phyloP scores from a whole-genome alignment of 805 yeast genomes.

The Zygosaccharomyces lentus region DNA sequence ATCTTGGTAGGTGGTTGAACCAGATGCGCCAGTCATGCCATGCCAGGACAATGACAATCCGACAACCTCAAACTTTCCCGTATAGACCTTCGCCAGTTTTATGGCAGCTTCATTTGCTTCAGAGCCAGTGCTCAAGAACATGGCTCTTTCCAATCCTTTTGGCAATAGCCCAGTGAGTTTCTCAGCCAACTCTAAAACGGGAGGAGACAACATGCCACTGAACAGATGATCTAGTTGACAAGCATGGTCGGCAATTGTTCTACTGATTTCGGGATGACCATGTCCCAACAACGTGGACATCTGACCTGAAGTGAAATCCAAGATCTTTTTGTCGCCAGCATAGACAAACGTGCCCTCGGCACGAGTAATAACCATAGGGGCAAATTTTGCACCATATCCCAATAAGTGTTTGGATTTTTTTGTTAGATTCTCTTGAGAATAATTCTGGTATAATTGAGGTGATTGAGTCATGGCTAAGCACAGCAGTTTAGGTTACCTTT shows the following conservation, averaged over 20 bases:
- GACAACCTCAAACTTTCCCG: conserved; percentile 30
- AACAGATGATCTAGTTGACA: conserved; percentile 25
- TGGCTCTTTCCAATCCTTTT: conserved; percentile 24
- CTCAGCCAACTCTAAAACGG: conserved; percentile 31
- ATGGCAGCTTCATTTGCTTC: conserved; percentile 37
- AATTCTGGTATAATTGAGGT: conserved; percentile 1
- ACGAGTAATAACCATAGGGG: conserved; percentile 18
- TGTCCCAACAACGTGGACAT: conserved; percentile 30
- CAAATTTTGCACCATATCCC: conserved; percentile 20
- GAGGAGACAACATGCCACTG: conserved; percentile 30
- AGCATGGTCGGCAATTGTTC: conserved; percentile 24
- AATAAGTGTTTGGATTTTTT: conserved; percentile 12
- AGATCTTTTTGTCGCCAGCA: conserved; percentile 23
- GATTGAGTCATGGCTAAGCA: background rate
- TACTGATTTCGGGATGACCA: conserved; percentile 27
- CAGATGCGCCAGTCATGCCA: conserved; percentile 32
- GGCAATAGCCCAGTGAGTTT: conserved; percentile 25
- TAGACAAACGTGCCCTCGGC: conserved; percentile 27
- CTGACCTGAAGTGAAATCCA: conserved; percentile 32
- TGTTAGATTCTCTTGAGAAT: conserved; percentile 5
- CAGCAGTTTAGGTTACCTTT: no score
- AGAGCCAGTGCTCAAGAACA: conserved; percentile 32
- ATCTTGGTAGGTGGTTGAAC: conserved; percentile 26
- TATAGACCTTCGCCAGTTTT: conserved; percentile 30
- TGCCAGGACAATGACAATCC: conserved; percentile 32